phyloP scores from a whole-genome alignment of 371 early-diverging fungal species.

The Mucor saturninus region DNA sequence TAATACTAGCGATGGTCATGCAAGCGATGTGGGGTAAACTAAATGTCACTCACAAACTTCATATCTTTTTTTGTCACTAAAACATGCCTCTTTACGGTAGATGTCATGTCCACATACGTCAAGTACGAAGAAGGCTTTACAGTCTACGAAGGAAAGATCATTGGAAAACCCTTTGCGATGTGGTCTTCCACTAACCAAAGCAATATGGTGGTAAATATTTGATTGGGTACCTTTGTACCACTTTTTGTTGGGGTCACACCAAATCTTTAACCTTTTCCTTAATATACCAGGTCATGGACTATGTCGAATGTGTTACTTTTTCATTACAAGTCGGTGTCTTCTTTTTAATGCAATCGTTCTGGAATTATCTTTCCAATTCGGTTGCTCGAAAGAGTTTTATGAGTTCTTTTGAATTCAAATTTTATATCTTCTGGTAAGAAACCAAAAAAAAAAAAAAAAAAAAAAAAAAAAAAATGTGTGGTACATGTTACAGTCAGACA shows the following conservation, averaged over 20 bases:
- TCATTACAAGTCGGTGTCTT: conserved; percentile 42
- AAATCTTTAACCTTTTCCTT: not conserved
- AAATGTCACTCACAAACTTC: not conserved
- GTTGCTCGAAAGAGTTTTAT: conserved; percentile 47
- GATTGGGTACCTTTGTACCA: conserved; percentile 10
- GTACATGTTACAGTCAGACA: not conserved
- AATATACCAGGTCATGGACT: conserved; percentile 32
- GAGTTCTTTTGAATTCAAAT: conserved; percentile 46
- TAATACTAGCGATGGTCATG: conserved; percentile 34
- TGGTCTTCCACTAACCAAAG: conserved; percentile 36
- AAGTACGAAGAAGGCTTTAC: conserved; percentile 45
- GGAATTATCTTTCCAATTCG: conserved; percentile 49
- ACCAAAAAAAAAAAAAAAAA: not conserved
- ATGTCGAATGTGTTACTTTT: conserved; percentile 44
- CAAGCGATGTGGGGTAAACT: conserved; percentile 43
- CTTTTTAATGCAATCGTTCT: conserved; percentile 49
- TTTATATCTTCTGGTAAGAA: conserved; percentile 44
- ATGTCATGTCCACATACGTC: conserved; percentile 40
- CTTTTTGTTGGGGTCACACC: not conserved
- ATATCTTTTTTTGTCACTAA: too few species aligned
- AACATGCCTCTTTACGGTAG: conserved; percentile 3
- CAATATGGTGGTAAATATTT: conserved; percentile 22
- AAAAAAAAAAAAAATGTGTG: not conserved
- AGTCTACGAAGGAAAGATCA: conserved; percentile 25
- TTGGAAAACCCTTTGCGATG: conserved; percentile 31